These are phyloP conservation scores for Candida orba DNA, from an alignment of 805 yeast genomes.

Conservation along the genomic window DNA sequence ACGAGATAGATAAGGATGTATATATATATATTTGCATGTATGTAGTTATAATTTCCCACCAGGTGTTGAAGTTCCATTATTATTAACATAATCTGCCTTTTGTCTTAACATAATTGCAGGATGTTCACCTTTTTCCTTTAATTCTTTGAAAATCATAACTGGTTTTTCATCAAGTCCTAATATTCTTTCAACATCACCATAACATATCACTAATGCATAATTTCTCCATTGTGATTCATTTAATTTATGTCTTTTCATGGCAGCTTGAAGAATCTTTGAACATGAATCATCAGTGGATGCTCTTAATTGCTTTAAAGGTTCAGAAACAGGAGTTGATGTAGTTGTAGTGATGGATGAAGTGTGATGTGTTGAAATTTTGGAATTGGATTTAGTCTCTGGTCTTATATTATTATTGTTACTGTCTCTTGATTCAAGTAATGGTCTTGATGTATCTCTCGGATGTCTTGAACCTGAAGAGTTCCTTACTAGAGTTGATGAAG, in stretches of 20 bases:
- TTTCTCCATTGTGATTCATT: constrained; percentile 72
- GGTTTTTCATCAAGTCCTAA: constrained; percentile 84
- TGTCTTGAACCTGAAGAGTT: not conserved
- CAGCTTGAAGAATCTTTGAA: constrained; percentile 77
- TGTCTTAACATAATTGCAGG: constrained; percentile 92
- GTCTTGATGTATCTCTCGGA: not conserved
- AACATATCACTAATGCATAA: constrained; percentile 82
- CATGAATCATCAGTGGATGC: constrained; percentile 92
- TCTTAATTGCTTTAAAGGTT: constrained; percentile 75
- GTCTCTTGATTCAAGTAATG: too few species aligned
- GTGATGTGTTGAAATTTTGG: constrained; percentile 11
- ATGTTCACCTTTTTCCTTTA: constrained; percentile 76
- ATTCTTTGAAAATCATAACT: constrained; percentile 72
- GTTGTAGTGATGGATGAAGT: constrained; percentile 2
- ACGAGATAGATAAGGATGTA: not conserved
- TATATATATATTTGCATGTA: not conserved
- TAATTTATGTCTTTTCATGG: constrained; percentile 78
- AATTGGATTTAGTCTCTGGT: not conserved
- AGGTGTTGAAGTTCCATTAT: constrained; percentile 27
- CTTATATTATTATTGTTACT: too few species aligned
- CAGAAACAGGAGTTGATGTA: constrained; percentile 27
- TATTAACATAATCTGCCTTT: constrained; percentile 46
- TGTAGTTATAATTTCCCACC: constrained; percentile 33
- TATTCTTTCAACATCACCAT: constrained; percentile 84
- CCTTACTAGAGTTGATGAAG: constrained; percentile 6